Conservation (phyloP, 345 rosid genomes). For the Odontarrhena argentea region DNA sequence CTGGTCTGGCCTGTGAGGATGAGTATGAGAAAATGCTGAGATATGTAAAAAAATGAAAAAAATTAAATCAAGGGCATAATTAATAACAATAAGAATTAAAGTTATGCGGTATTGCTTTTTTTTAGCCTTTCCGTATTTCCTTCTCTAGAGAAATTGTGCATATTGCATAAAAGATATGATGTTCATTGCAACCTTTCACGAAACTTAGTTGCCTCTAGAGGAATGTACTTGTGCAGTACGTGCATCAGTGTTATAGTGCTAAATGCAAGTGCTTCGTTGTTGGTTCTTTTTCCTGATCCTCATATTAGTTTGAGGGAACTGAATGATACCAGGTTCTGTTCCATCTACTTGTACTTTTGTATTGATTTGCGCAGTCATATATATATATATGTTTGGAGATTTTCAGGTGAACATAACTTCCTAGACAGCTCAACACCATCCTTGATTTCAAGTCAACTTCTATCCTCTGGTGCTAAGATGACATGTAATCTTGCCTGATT, state of each 20-base stretch:
- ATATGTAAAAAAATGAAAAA: background rate
- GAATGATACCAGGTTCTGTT: background rate
- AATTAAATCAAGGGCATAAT: background rate
- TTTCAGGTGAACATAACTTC: constrained; percentile 84
- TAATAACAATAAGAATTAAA: background rate
- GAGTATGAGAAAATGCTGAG: constrained; percentile 8
- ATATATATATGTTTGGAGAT: constrained; percentile 3
- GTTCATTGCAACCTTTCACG: constrained; percentile 9
- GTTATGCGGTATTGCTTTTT: constrained; percentile 12
- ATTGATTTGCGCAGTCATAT: constrained; percentile 24
- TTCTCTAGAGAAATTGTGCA: constrained; percentile 2
- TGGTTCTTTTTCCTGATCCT: constrained; percentile 13
- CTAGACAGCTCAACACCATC: constrained; percentile 67
- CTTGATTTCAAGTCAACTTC: constrained; percentile 64
- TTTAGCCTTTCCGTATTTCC: background rate
- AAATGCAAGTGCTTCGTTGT: constrained; percentile 4
- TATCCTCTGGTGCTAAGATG: constrained; percentile 67
- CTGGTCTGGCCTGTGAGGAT: constrained; percentile 15
- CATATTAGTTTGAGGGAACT: constrained; percentile 22
- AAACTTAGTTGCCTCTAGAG: constrained; percentile 9
- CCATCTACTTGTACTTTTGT: constrained; percentile 23
- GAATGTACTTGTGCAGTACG: constrained; percentile 12
- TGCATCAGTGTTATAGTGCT: constrained; percentile 20
- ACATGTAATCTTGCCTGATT: constrained; percentile 55
- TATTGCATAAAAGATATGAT: constrained; percentile 20